A percentile compares a stretch with the other conserved stretches of the same genome.
These are phyloP conservation scores for Naganishia albida DNA, from an alignment of 1,284 basidiomycete genomes.

Conservation along the genomic window DNA sequence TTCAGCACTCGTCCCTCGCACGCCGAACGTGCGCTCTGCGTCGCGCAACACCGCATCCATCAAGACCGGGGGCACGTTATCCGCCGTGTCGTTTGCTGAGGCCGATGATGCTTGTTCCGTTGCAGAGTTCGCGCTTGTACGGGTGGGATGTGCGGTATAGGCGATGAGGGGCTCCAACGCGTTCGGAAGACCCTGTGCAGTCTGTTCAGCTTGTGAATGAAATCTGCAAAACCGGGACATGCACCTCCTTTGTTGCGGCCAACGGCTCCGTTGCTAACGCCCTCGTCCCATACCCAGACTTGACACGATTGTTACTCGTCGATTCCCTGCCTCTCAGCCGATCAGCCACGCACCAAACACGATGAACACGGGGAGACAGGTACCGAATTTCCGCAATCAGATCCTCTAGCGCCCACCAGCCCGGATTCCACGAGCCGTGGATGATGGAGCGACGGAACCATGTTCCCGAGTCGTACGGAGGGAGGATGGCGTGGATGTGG, in stretches of 20 bases:
- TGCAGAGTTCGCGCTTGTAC: not conserved
- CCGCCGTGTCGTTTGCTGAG: not conserved
- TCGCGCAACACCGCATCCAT: conserved; percentile 22
- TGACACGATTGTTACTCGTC: conserved; percentile 51
- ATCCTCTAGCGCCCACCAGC: conserved; percentile 53
- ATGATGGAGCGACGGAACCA: conserved; percentile 50
- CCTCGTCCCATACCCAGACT: conserved; percentile 44
- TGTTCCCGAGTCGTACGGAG: conserved; percentile 45
- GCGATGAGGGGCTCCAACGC: not conserved
- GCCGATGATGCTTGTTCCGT: not conserved
- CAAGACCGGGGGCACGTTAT: not conserved
- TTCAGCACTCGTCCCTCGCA: not conserved
- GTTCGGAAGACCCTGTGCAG: conserved; percentile 15
- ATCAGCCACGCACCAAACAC: not conserved
- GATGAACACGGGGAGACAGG: conserved; percentile 19
- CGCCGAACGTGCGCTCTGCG: conserved; percentile 13
- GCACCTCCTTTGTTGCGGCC: not conserved
- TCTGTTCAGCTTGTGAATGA: not conserved
- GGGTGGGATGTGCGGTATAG: not conserved
- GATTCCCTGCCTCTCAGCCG: conserved; percentile 42
- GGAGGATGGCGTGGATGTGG: conserved; percentile 51
- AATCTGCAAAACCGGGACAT: too few species aligned
- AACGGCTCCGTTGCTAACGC: conserved; percentile 1
- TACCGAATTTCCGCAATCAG: conserved; percentile 52
- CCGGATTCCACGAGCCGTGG: conserved; percentile 40